These are phyloP conservation scores for Miscanthus sacchariflorus DNA, from an alignment of 202 grass and related monocot genomes.

Conservation along the genomic window DNA sequence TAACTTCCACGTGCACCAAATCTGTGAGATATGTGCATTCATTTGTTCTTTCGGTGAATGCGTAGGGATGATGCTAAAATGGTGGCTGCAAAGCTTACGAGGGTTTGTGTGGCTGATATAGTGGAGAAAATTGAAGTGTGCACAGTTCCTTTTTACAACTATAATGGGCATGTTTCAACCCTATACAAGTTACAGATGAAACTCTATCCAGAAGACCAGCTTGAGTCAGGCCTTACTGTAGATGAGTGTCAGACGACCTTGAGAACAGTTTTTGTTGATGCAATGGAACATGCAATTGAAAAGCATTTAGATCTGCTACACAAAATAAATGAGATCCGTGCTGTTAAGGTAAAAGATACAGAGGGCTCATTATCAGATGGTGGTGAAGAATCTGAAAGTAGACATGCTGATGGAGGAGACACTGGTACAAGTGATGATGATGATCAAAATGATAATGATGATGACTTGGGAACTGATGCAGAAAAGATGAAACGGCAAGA, in stretches of 20 bases:
- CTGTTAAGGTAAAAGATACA: conserved; percentile 50
- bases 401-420: conserved; percentile 51
- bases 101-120: conserved; percentile 68
- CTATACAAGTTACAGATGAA: conserved; percentile 88
- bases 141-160: conserved; percentile 77
- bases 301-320: conserved; percentile 79
- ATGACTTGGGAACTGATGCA: conserved; percentile 73
- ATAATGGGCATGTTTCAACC: conserved; percentile 64
- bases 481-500: conserved; percentile 66
- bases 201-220: conserved; percentile 65
- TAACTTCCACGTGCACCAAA: not conserved
- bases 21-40: conserved; percentile 18
- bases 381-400: conserved; percentile 54
- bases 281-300: conserved; percentile 79
- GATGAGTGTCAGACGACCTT: conserved; percentile 62
- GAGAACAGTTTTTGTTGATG: conserved; percentile 69
- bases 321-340: conserved; percentile 75
- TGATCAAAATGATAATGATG: conserved; percentile 63
- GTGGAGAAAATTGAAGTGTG: conserved; percentile 85
- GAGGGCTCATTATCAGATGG: conserved; percentile 49
- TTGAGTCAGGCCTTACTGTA: conserved; percentile 57
- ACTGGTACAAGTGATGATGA: conserved; percentile 53
- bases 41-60: conserved; percentile 23
- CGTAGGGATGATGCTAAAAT: conserved; percentile 54
- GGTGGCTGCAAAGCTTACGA: conserved; percentile 65